Base-by-base conservation (phyloP, 768 basidiomycete genomes). In the Leccinellum rugosiceps region DNA sequence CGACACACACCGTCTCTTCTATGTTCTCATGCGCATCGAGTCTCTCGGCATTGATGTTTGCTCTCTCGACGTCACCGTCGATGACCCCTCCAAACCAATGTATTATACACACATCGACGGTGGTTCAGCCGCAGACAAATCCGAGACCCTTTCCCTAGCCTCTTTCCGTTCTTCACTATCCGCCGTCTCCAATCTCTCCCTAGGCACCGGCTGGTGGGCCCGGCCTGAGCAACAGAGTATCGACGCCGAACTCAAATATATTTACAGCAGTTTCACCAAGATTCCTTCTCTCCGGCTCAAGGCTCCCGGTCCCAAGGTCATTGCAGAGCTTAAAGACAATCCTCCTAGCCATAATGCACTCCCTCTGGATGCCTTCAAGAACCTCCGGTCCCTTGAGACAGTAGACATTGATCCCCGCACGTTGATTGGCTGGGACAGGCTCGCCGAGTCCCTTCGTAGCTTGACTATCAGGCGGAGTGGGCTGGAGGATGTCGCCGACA, bases 181-280 rank as follows among this genome's bases (percentile, higher is more conserved):
- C 31, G 83, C 78, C 17, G 85, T 94, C 31, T 92, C 91, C 30
- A 79, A 76, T 31, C 76, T 92, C 28, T 93, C 92, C 0, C 76
- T 95, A 32, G 85, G 88, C 30, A 77, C 73, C 5, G 78, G 83
- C 51, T 92, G 89, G 89, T 94, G 88, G 89, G 74, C 79, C 45
- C 76, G 78, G 58, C 68, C 80, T 6, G 80, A 84, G 56, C 82
- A 81, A 35, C 82, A 80, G 11, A 80, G 68, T 58, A 73, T 89
- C 62, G 88, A 94, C 55, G 68, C 77, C 3, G 89, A 93, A 65
- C 84, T 96, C 70, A 93, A 85, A 69, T 92, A 86, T 72, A 80
- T 95, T 60, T 96, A 86, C 76, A 92, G 92, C 69, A 83, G 86
- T 68, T 92, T 96, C 76, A 97, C 92, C 45, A 93, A 90, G 73